A percentile compares a stretch with the other conserved stretches of the same genome.
Conservation (phyloP, 441 rosid species). For the Capsella rubella region DNA sequence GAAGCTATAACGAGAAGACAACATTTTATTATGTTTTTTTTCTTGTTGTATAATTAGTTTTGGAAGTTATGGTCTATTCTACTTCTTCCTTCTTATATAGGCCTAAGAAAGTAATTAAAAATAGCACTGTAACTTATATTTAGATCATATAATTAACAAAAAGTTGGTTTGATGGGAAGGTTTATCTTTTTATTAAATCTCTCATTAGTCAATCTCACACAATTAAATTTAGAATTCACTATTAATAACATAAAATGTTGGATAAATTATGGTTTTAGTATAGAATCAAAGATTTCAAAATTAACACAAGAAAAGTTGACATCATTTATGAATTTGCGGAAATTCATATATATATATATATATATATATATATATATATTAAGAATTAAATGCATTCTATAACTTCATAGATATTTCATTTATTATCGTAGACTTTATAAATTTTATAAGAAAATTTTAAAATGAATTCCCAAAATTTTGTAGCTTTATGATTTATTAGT, state of each 20-base stretch:
- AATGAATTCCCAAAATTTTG: not conserved
- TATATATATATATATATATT: not conserved
- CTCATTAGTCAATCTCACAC: not conserved
- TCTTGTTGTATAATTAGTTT: not conserved
- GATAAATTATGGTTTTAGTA: not conserved
- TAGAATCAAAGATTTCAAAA: not conserved
- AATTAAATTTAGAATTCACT: not conserved
- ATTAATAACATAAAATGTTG: not conserved
- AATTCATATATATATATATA: too few relatives aligned
- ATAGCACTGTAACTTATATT: not conserved
- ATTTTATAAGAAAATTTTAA: not conserved
- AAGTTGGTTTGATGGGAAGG: constrained; percentile 5
- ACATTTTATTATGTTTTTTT: constrained; percentile 7
- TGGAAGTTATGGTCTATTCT: constrained; percentile 23
- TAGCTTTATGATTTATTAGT: not conserved
- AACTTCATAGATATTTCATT: not conserved
- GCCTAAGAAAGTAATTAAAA: not conserved
- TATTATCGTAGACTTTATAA: not conserved
- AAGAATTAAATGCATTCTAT: not conserved
- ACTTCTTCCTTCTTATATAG: constrained; percentile 25
- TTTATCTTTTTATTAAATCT: constrained; percentile 10
- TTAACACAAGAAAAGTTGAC: not conserved
- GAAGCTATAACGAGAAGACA: constrained; percentile 6
- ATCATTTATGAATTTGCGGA: too few relatives aligned
- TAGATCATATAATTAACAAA: not conserved